Conservation (phyloP, 768 basidiomycete genomes). For the Pulveroboletus frians region DNA sequence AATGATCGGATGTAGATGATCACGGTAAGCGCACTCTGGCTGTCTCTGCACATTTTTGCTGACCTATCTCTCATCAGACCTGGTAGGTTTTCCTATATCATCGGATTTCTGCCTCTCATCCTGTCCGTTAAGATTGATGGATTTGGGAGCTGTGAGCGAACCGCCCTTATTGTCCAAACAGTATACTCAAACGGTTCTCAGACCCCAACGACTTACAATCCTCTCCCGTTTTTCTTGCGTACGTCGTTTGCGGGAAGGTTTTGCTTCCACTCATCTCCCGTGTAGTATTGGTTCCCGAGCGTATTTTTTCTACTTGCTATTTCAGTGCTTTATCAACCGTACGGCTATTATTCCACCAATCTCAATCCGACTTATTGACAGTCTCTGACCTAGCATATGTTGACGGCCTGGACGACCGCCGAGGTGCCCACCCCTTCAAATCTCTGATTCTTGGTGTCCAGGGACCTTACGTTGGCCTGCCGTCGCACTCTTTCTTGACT, state of each 20-base stretch:
- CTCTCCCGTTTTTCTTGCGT: conserved; percentile 71
- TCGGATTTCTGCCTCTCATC: not conserved
- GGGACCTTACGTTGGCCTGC: conserved; percentile 75
- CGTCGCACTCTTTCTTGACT: conserved; percentile 77
- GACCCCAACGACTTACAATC: conserved; percentile 79
- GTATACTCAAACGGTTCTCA: conserved; percentile 20
- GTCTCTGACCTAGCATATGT: conserved; percentile 25
- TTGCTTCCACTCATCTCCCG: not conserved
- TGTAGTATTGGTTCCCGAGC: conserved; percentile 73
- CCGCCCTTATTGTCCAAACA: not conserved
- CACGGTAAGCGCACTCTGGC: conserved; percentile 49
- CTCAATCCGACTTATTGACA: not conserved
- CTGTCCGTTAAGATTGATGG: conserved; percentile 58
- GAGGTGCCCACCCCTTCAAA: conserved; percentile 59
- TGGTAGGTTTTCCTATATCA: conserved; percentile 33
- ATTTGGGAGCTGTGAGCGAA: conserved; percentile 70
- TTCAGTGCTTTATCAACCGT: conserved; percentile 90
- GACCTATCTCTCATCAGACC: conserved; percentile 32
- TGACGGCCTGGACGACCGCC: conserved; percentile 66
- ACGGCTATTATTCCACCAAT: conserved; percentile 17
- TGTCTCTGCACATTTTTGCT: not conserved
- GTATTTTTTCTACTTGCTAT: conserved; percentile 90
- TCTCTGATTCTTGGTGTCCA: conserved; percentile 68
- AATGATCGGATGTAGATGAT: conserved; percentile 48
- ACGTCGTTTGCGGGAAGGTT: conserved; percentile 8